Evolutionary conservation across 768 basidiomycete genomes (phyloP).

Genomic region (Panaeolus cyanescens): DNA sequence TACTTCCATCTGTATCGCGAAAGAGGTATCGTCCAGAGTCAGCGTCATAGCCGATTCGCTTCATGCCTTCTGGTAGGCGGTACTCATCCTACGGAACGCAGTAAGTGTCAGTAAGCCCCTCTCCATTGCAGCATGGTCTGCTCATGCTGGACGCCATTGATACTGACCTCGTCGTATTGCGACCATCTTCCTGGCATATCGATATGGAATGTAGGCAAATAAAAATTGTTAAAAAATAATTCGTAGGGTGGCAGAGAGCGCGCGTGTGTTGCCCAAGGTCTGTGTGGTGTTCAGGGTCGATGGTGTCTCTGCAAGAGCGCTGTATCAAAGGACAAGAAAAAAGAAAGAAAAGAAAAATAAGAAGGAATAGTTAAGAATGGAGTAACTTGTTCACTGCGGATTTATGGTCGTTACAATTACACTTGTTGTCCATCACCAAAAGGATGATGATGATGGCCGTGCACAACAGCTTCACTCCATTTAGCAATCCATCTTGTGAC

Average conservation of each 20-base stretch:
- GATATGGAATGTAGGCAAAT: neutral
- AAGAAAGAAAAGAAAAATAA: too few relatives aligned
- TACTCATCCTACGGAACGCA: slow-evolving; percentile 43
- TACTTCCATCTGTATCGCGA: slow-evolving; percentile 52
- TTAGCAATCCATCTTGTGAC: too few relatives aligned
- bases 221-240: neutral
- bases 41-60: slow-evolving; percentile 76
- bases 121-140: neutral
- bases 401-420: too few relatives aligned
- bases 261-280: neutral
- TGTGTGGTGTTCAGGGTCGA: neutral
- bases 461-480: too few relatives aligned
- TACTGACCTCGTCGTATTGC: slow-evolving; percentile 45
- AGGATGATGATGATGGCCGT: too few relatives aligned
- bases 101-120: slow-evolving; percentile 8
- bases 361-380: too few relatives aligned
- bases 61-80: slow-evolving; percentile 57
- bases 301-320: neutral
- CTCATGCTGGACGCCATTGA: neutral
- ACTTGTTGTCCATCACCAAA: too few relatives aligned
- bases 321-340: neutral
- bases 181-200: slow-evolving; percentile 35
- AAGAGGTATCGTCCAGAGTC: slow-evolving; percentile 71
- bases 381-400: too few relatives aligned
- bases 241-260: neutral